Evolutionary conservation across 1,139 yeast species (phyloP), one percentile per base, ranked within the genome.

Genomic region (Meyerozyma athensensis): DNA sequence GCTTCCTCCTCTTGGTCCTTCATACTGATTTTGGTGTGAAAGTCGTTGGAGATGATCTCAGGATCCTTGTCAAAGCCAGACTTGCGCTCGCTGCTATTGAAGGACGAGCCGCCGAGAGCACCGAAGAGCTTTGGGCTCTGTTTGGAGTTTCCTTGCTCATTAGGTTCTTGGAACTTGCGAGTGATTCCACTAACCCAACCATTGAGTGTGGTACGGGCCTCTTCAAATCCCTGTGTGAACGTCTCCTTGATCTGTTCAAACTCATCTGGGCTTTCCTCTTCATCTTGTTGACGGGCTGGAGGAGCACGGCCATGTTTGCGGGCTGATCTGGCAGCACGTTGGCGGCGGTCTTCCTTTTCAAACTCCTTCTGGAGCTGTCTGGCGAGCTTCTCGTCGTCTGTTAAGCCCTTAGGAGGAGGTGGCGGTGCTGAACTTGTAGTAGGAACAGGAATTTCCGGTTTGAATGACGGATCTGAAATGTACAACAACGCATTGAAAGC

Each of bases 401-500:
- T 78, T 40, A 79, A 53, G 37, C 45, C 22, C 24, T n/a, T 7
- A 22, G 36, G 17, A 30, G 40, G 17, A 23, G 30, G 30, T 20
- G 30, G 16, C 2, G 50, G 46, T 4, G 37, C 19, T 2, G 36
- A 36, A 4, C 64, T 59, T 36, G 54, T 33, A 44, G 36, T 49
- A 8, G 60, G 57, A 8, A 63, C 58, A 10, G 82, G 74, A 37
- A 79, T 75, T 40, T 80, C 83, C 10, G 87, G 81, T 49, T 73
- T 73, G 53, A 76, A 79, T 7, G 71, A 61, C 6, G 95, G 95
- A 62, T 90, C 97, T 10, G 87, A 80, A 43, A 86, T 65, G 48
- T 77, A 86, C 45, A 92, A 67, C 52, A 90, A 65, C 0, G 96
- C 97, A 58, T 83, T 84, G 66, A 90, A 90, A 0, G 97, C 95